These are phyloP conservation scores for Myxozyma lipomycoides DNA, from an alignment of 805 yeast genomes.

Conservation along the genomic window DNA sequence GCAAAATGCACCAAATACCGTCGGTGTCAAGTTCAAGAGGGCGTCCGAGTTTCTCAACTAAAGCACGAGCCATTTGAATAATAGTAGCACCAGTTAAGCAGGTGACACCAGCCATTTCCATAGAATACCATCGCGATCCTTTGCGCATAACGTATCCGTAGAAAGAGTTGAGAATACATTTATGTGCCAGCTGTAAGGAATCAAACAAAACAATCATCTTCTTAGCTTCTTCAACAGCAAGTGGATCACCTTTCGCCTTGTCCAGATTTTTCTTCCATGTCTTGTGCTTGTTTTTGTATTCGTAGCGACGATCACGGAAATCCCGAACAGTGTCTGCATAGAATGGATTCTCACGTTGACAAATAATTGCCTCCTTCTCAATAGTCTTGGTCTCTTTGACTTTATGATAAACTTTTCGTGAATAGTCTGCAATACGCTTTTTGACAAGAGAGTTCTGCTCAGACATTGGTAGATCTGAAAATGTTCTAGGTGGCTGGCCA, in stretches of 20 bases:
- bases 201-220: constrained; percentile 93
- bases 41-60: constrained; percentile 90
- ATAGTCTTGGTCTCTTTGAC: constrained; percentile 77
- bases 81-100: constrained; percentile 97
- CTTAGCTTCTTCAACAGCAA: constrained; percentile 78
- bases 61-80: constrained; percentile 90
- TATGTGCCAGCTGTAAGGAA: constrained; percentile 93
- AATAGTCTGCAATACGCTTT: constrained; percentile 75
- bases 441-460: constrained; percentile 76
- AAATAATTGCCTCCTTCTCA: constrained; percentile 86
- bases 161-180: constrained; percentile 91
- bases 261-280: constrained; percentile 84
- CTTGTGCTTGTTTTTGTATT: constrained; percentile 88
- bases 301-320: constrained; percentile 94
- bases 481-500: constrained; percentile 55
- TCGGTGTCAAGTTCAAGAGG: constrained; percentile 97
- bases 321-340: constrained; percentile 91
- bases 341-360: constrained; percentile 97
- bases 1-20: constrained; percentile 99
- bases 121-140: constrained; percentile 98
- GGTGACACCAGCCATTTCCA: constrained; percentile 99
- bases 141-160: constrained; percentile 99
- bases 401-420: constrained; percentile 78
- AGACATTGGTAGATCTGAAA: constrained; percentile 68
- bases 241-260: constrained; percentile 52